Evolutionary conservation across 225 moss, liverwort and hornwort genomes (phyloP).

Genomic region (Pleurozium schreberi): DNA sequence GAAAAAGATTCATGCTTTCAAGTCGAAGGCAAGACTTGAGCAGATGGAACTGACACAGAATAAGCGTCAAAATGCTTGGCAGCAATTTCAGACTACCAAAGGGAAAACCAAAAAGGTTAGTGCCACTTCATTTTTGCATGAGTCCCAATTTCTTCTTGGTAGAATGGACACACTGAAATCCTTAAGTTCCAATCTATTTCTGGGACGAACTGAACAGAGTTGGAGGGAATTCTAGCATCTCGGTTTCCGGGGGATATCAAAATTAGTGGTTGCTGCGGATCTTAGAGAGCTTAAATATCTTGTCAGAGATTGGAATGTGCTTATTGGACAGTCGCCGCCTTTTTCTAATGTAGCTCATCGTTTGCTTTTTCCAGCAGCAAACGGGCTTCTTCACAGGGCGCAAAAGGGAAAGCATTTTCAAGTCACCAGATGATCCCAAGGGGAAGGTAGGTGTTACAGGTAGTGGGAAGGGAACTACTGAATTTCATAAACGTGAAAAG

Average conservation of each 20-base stretch:
- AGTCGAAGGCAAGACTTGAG: conserved; percentile 94
- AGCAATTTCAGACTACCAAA: conserved; percentile 88
- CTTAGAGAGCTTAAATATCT: background rate
- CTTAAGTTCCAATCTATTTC: background rate
- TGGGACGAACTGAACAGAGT: background rate
- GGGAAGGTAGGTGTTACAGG: conserved; percentile 99
- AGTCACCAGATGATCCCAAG: conserved; percentile 98
- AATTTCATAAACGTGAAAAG: conserved; percentile 98
- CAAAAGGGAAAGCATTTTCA: conserved; percentile 97
- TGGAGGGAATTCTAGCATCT: background rate
- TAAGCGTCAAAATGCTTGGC: conserved; percentile 99
- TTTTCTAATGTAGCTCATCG: conserved; percentile 2
- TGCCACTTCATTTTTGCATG: background rate
- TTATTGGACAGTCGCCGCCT: background rate
- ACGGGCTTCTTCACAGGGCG: conserved; percentile 97
- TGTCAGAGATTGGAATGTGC: background rate
- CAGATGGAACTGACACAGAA: conserved; percentile 99
- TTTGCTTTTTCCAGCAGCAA: conserved; percentile 24
- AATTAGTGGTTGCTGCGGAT: background rate
- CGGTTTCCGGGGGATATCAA: background rate
- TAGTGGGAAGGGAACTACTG: conserved; percentile 97
- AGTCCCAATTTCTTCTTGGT: background rate
- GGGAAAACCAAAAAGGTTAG: conserved; percentile 89
- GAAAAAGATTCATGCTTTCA: conserved; percentile 99
- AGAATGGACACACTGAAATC: background rate